Conservation (phyloP, 179 eudicot species). For the Silene vulgaris region DNA sequence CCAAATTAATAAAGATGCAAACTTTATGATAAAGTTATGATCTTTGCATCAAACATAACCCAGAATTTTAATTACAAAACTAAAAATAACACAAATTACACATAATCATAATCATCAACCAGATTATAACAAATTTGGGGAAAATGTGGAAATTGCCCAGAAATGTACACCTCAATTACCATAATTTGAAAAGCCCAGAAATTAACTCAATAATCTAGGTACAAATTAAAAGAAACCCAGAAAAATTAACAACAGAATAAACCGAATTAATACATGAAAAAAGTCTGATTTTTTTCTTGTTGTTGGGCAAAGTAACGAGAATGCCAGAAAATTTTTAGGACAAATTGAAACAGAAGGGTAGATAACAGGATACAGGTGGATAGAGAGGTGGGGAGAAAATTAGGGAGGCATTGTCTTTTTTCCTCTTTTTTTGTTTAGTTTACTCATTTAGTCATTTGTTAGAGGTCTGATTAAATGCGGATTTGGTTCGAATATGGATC, state of each 20-base stretch:
- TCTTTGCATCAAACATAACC: slow-evolving; percentile 2
- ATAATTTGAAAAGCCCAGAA: not conserved
- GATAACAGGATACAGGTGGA: slow-evolving; percentile 4
- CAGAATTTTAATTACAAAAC: not conserved
- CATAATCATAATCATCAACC: not conserved
- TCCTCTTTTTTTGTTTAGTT: not conserved
- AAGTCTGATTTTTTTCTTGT: not conserved
- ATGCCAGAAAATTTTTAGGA: not conserved
- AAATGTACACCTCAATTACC: not conserved
- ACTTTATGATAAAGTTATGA: not conserved
- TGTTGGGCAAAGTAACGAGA: not conserved
- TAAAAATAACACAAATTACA: not conserved
- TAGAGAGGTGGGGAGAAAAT: slow-evolving; percentile 13
- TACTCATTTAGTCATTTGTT: too few relatives aligned
- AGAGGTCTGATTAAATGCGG: too few relatives aligned
- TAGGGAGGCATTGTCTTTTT: not conserved
- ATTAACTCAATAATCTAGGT: not conserved
- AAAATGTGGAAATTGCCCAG: not conserved
- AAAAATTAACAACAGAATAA: not conserved
- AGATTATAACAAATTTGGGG: slow-evolving; percentile 2
- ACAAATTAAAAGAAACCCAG: slow-evolving; percentile 5
- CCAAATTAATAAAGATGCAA: not conserved
- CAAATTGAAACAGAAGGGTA: not conserved
- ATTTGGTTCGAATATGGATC: too few relatives aligned
- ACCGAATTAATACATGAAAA: not conserved